Evolutionary conservation across 805 yeast species (phyloP).

Genomic region (Candida berthetii): DNA sequence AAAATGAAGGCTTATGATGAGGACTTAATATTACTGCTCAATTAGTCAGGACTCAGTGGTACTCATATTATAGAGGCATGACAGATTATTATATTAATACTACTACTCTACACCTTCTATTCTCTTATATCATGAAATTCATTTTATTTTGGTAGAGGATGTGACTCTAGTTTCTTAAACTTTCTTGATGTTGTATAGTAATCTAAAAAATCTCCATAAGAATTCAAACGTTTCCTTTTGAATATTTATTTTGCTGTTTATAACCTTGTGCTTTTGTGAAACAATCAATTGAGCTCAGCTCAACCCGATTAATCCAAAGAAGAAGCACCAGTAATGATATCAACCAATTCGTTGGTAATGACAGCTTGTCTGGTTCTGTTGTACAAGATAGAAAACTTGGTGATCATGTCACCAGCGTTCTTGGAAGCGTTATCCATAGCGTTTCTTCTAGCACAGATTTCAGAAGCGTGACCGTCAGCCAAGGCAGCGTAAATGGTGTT

Average conservation of each 20-base stretch:
- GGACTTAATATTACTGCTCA: too few relatives aligned
- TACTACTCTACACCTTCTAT: too few relatives aligned
- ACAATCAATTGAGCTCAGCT: background rate
- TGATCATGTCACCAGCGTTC: slow-evolving; percentile 99
- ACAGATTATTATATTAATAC: too few relatives aligned
- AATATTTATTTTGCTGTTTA: background rate
- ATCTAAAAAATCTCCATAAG: background rate
- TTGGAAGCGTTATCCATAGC: slow-evolving; percentile 99
- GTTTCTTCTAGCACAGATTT: slow-evolving; percentile 96
- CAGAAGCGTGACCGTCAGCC: slow-evolving; percentile 98
- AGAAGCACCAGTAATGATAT: slow-evolving; percentile 99
- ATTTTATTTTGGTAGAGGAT: background rate
- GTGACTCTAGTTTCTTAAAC: too few relatives aligned
- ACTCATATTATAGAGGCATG: too few relatives aligned
- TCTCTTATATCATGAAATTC: slow-evolving; percentile 1
- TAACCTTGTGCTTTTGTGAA: too few relatives aligned
- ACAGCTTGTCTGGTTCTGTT: slow-evolving; percentile 99
- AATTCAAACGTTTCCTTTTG: background rate
- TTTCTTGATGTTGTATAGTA: background rate
- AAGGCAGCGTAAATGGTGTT: slow-evolving; percentile 85
- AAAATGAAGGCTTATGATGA: too few relatives aligned
- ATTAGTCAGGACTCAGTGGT: too few relatives aligned
- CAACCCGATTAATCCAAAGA: slow-evolving; percentile 67
- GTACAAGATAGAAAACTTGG: slow-evolving; percentile 91
- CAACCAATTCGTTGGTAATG: slow-evolving; percentile 98